Conservation (phyloP, 129 eudicot genomes). For the Lactuca sativa region DNA sequence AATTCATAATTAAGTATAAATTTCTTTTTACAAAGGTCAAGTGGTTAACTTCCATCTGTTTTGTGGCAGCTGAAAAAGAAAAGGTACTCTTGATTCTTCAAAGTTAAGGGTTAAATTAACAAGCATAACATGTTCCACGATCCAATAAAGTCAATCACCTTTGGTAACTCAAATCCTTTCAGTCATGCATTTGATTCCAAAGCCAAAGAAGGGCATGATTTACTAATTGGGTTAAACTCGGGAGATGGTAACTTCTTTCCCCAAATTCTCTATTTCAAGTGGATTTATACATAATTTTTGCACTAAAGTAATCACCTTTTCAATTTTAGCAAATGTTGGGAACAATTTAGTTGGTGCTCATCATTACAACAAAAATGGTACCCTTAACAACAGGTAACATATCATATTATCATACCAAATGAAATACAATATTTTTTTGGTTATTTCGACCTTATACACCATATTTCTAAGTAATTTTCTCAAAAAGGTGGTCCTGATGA, state of each 20-base stretch:
- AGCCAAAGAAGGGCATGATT: conserved; percentile 85
- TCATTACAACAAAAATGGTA: conserved; percentile 87
- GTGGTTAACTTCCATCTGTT: too few relatives aligned
- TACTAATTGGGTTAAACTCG: conserved; percentile 67
- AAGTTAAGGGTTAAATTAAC: not conserved
- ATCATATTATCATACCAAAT: conserved; percentile 5
- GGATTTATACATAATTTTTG: not conserved
- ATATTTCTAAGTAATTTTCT: not conserved
- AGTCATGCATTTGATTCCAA: conserved; percentile 85
- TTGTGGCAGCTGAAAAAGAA: conserved; percentile 71
- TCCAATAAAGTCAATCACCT: conserved; percentile 69
- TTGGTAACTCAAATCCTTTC: conserved; percentile 74
- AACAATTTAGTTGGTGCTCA: conserved; percentile 89
- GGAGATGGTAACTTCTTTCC: conserved; percentile 65
- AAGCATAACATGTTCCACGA: conserved; percentile 40
- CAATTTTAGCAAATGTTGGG: conserved; percentile 51
- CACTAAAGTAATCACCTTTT: conserved; percentile 18
- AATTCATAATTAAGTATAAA: too few relatives aligned
- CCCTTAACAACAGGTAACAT: conserved; percentile 62
- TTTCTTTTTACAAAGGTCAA: too few relatives aligned
- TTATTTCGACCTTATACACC: conserved; percentile 5
- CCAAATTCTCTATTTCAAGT: not conserved
- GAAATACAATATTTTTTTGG: not conserved
- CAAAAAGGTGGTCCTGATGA: conserved; percentile 57
- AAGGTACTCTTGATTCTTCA: conserved; percentile 47